Base-by-base conservation (phyloP, 495 filamentous ascomycete genomes). In the Neurospora sp. region DNA sequence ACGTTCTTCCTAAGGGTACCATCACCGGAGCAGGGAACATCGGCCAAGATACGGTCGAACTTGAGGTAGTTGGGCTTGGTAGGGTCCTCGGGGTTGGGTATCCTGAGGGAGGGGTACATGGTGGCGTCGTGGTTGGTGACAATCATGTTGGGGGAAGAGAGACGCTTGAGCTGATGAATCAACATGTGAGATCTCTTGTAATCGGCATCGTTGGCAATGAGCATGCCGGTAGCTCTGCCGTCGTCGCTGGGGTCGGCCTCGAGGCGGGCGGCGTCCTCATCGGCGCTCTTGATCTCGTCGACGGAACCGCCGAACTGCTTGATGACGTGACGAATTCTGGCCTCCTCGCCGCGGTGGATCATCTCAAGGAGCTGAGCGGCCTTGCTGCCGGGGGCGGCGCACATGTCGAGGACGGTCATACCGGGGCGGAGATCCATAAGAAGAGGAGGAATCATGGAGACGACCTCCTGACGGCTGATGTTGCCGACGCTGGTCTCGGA, bases 101-200 rank as follows among this genome's bases (percentile, higher is more conserved):
- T 86, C 80, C 92, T 91, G 77, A 98, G 93, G 9, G 94, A 92
- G 3, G 96, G 96, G 82, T 93, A 99, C 87, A 97, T 90, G 35
- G 94, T 97, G 39, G 96, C 96, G 80, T 99, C 96, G 82, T 99
- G 96, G 79, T 99, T 98, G 23, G 93, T 98, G 76, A 99, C 95
- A 74, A 99, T 93, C 78, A 99, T 83, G 79, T 99, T 99, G 2
- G 96, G 96, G 20, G 96, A 98, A 76, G 94, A 97, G 40, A 99
- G 86, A 74, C 96, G 91, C 85, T 99, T 99, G 77, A 97, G 92
- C 82, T 99, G 96, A 80, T 99, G 96, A 75, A 97, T 92, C 74
- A 99, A 84, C 93, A 99, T 95, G 81, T 98, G 95, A 27, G 92
- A 91, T 73, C 96, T 91, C 86, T 93, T 96, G 85, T 97, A 96